Evolutionary conservation across 208 protist genomes (phyloP).

Genomic region (Jaenimonas drosophilae): DNA sequence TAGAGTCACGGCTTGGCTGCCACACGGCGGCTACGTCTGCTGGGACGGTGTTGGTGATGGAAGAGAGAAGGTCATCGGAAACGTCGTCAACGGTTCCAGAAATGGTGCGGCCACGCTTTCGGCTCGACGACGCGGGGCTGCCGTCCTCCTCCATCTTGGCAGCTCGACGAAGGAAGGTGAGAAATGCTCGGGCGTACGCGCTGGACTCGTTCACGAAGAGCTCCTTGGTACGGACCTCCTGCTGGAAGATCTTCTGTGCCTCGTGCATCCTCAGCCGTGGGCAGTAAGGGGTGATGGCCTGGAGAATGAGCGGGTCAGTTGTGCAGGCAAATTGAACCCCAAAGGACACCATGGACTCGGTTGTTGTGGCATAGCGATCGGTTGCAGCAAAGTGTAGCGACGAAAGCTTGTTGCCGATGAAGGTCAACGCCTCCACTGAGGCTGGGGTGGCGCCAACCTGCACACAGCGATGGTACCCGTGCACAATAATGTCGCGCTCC

Average conservation of each 20-base stretch:
- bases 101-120: too few relatives aligned
- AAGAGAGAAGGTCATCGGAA: too few relatives aligned
- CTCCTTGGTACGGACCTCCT: constrained; percentile 19
- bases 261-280: constrained; percentile 45
- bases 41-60: too few relatives aligned
- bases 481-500: constrained; percentile 58
- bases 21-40: too few relatives aligned
- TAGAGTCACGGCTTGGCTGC: too few relatives aligned
- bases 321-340: constrained; percentile 58
- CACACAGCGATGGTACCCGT: constrained; percentile 53
- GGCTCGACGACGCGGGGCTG: not conserved
- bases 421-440: constrained; percentile 57
- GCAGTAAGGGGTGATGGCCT: constrained; percentile 60
- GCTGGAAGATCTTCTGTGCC: constrained; percentile 39
- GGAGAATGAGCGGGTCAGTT: constrained; percentile 59
- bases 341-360: constrained; percentile 51
- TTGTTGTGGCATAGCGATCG: constrained; percentile 61
- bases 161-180: constrained; percentile 48
- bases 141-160: constrained; percentile 47
- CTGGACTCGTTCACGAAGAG: constrained; percentile 37
- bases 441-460: constrained; percentile 40
- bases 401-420: constrained; percentile 60
- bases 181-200: constrained; percentile 41
- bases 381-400: constrained; percentile 69
- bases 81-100: too few relatives aligned